Percentiles rank a stretch among this genome's conserved stretches.
Evolutionary conservation across 306 rosid genomes (phyloP).

Genomic region (Oxytropis ochrocephala): DNA sequence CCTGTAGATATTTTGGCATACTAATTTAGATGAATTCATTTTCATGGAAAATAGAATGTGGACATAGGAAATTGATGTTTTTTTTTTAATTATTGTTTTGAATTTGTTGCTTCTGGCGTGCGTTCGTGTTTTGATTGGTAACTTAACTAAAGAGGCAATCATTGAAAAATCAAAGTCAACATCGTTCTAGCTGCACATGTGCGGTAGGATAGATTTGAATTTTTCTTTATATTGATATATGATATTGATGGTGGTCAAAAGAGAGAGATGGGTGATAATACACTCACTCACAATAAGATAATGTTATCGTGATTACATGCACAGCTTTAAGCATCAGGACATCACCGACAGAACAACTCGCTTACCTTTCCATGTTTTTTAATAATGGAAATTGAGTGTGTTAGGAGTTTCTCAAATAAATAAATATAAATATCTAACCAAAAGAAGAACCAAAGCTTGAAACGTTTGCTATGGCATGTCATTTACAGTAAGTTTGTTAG

Average conservation of each 20-base stretch:
- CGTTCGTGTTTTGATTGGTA: conserved; percentile 18
- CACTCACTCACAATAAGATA: not conserved
- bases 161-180: conserved; percentile 42
- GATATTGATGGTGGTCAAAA: conserved; percentile 18
- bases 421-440: not conserved
- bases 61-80: not conserved
- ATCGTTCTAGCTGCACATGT: conserved; percentile 31
- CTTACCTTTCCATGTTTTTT: not conserved
- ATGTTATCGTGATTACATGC: not conserved
- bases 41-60: not conserved
- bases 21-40: conserved; percentile 4
- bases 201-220: conserved; percentile 16
- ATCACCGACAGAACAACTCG: conserved; percentile 16
- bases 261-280: not conserved
- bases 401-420: not conserved
- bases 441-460: not conserved
- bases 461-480: not conserved
- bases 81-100: not conserved
- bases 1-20: not conserved
- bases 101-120: not conserved
- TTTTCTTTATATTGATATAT: not conserved
- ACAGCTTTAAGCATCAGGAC: not conserved
- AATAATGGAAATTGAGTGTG: not conserved
- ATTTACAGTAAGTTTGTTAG: not conserved
- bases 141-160: conserved; percentile 15